Base-by-base conservation (phyloP, 306 rosid species). In the Cicer pinnatifidum region DNA sequence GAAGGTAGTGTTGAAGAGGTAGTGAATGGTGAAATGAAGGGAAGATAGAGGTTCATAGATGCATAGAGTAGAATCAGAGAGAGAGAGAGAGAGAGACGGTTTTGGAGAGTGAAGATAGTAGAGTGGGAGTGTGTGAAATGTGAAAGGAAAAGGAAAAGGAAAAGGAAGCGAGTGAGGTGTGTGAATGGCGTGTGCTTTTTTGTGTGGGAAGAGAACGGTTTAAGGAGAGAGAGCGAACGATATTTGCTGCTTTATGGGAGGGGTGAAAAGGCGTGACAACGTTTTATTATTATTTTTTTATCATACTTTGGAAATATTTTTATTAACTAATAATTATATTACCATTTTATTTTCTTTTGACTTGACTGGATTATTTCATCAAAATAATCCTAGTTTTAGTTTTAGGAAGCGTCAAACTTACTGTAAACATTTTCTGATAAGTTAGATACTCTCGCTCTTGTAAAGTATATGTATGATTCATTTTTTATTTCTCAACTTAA, bases 121-220 rank as follows among this genome's bases (percentile, higher is more conserved):
- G 40, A 23, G 64, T 58, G 53, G 10, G 15, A 43, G 71, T 4
- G 67, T 54, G 60, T 37, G 20, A 33, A 23, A 51, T 59, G 66
- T 35, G 17, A 17, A 59, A 59, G 0, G 65, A 52, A 6, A 59
- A 59, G 35, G 35, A 45, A 33, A 28, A 70, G 33, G 33, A 45
- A 33, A 28, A 70, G 53, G 51, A 33, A 17, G 78, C 63, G 67
- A 58, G 76, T 58, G 63, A 1, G 40, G 75, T n/a, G 86, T 20
- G 80, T n/a, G 73, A 28, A 57, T 1, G 44, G 76, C 7, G 86
- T n/a, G 80, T 58, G 78, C 8, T 75, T 12, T 81, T 33, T 78
- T 78, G 79, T 33, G 81, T 78, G 79, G 77, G 78, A 63, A 84
- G 78, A 63, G 84, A 71, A 80, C 82, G 83, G 76, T 73, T 68